A percentile compares a stretch with the other conserved stretches of the same genome.
phyloP scores from a whole-genome alignment of 2,329 filamentous ascomycete genomes.

The Lithohypha guttulata region DNA sequence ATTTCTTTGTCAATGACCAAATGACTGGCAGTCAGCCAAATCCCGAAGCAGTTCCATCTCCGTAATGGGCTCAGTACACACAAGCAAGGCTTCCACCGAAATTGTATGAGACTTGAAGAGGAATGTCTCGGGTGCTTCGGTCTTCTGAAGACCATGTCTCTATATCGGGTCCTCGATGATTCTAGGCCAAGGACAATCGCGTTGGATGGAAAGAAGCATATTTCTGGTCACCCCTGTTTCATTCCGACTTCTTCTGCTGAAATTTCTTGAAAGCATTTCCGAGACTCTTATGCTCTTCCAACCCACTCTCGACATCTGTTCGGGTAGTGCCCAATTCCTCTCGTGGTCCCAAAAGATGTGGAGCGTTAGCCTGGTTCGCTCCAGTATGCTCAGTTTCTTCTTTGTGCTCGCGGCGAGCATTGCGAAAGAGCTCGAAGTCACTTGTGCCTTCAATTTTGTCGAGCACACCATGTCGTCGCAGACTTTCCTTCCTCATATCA shows the following conservation, averaged over 20 bases:
- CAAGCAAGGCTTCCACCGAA: too few relatives aligned
- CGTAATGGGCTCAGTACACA: too few relatives aligned
- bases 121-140: too few relatives aligned
- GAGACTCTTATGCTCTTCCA: constrained; percentile 18
- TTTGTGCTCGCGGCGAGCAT: constrained; percentile 14
- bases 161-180: too few relatives aligned
- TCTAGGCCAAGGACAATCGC: too few relatives aligned
- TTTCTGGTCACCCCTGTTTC: too few relatives aligned
- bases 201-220: too few relatives aligned
- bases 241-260: constrained; percentile 12
- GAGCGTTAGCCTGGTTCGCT: constrained; percentile 15
- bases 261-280: constrained; percentile 16
- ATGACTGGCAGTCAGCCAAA: too few relatives aligned
- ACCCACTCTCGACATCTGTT: constrained; percentile 22
- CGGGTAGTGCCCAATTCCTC: constrained; percentile 17
- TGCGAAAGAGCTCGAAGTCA: constrained; percentile 17
- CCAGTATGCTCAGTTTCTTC: constrained; percentile 15
- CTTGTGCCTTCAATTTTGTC: constrained; percentile 20
- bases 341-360: constrained; percentile 10
- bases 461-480: constrained; percentile 20
- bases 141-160: too few relatives aligned
- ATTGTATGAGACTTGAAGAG: too few relatives aligned
- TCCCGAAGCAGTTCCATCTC: too few relatives aligned
- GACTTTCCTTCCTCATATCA: constrained; percentile 21
- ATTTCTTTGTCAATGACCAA: too few relatives aligned